phyloP scores from a whole-genome alignment of 345 rosid genomes.

The Citrus medica region DNA sequence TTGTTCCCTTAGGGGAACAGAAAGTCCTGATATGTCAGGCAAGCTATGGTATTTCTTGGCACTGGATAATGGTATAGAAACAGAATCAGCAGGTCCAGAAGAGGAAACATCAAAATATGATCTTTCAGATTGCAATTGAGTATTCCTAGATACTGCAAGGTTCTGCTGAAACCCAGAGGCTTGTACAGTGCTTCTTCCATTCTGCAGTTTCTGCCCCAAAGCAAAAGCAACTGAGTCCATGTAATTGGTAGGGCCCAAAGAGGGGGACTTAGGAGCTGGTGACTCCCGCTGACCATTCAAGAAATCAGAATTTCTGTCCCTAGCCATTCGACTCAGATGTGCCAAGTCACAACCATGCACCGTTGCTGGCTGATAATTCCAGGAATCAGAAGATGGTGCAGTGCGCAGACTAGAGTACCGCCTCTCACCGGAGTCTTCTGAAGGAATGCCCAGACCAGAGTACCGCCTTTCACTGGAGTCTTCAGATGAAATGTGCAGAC shows the following conservation, averaged over 20 bases:
- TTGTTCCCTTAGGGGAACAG: slow-evolving; percentile 51
- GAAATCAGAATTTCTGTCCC: slow-evolving; percentile 44
- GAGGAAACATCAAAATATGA: slow-evolving; percentile 44
- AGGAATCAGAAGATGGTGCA: slow-evolving; percentile 54
- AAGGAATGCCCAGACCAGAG: slow-evolving; percentile 56
- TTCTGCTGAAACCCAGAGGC: slow-evolving; percentile 66
- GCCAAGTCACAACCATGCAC: slow-evolving; percentile 73
- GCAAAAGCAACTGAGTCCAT: slow-evolving; percentile 51
- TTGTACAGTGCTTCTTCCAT: slow-evolving; percentile 53
- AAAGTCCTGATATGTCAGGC: slow-evolving; percentile 81
- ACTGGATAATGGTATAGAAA: slow-evolving; percentile 37
- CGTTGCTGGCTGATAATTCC: slow-evolving; percentile 76
- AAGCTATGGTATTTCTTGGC: slow-evolving; percentile 83
- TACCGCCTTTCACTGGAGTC: slow-evolving; percentile 54
- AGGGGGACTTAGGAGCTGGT: slow-evolving; percentile 42
- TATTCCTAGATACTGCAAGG: slow-evolving; percentile 48
- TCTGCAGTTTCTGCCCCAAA: slow-evolving; percentile 60
- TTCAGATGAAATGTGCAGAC: slow-evolving; percentile 45
- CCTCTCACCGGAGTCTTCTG: slow-evolving; percentile 8
- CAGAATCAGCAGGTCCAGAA: slow-evolving; percentile 40
- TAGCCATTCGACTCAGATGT: slow-evolving; percentile 46
- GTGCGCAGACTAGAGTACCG: slow-evolving; percentile 46
- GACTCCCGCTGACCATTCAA: slow-evolving; percentile 55
- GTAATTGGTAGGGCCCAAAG: slow-evolving; percentile 49
- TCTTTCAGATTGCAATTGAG: slow-evolving; percentile 48